These are phyloP conservation scores for Chaetoceros tenuissimus DNA, from an alignment of 108 stramenopile species.

Conservation along the genomic window DNA sequence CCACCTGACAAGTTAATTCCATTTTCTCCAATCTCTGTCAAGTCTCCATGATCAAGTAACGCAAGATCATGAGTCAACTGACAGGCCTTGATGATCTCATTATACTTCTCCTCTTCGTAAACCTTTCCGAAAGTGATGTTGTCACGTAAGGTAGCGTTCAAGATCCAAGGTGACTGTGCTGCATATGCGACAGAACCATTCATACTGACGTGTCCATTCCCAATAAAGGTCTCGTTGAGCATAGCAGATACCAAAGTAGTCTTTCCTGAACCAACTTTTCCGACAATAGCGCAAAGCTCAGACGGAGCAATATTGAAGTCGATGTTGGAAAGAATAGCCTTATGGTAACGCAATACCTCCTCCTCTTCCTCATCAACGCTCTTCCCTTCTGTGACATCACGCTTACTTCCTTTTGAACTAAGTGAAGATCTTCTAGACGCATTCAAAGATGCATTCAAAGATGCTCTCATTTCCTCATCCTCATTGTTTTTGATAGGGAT, in stretches of 20 bases:
- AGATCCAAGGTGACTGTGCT: conserved; percentile 87
- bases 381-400: background rate
- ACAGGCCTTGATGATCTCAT: conserved; percentile 64
- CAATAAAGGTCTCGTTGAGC: conserved; percentile 67
- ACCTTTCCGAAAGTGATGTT: conserved; percentile 88
- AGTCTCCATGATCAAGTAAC: conserved; percentile 63
- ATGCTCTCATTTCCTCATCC: conserved; percentile 8
- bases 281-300: conserved; percentile 76
- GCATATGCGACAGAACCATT: conserved; percentile 70
- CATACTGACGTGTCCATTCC: conserved; percentile 23
- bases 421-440: conserved; percentile 4
- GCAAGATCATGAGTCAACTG: conserved; percentile 65
- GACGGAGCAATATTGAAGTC: conserved; percentile 42
- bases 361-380: conserved; percentile 6
- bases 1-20: conserved; percentile 82
- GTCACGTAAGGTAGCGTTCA: conserved; percentile 86
- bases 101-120: conserved; percentile 65
- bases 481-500: conserved; percentile 29
- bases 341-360: conserved; percentile 30
- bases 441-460: conserved; percentile 3
- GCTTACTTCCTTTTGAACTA: conserved; percentile 5
- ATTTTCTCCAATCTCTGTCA: conserved; percentile 90
- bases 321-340: conserved; percentile 32
- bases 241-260: conserved; percentile 58
- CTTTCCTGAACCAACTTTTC: conserved; percentile 81